Conservation (phyloP, 257 asterid species). For the Penstemon newberryi region DNA sequence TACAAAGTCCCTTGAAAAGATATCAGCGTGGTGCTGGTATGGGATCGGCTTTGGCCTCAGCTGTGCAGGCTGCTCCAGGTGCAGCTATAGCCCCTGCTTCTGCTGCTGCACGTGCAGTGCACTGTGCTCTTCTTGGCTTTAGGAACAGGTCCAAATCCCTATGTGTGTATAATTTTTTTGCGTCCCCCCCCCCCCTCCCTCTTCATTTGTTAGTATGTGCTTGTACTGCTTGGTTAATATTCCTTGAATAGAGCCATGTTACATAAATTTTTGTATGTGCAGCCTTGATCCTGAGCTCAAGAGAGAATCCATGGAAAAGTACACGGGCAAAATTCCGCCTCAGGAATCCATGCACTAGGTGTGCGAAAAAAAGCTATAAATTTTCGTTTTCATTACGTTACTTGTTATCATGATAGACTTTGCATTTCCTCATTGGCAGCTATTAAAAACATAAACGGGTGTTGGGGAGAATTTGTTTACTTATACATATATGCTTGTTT, state of each 20-base stretch:
- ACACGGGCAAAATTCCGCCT: conserved; percentile 63
- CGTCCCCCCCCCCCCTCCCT: too few relatives aligned
- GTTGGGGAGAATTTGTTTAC: conserved; percentile 19
- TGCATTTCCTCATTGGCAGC: conserved; percentile 3
- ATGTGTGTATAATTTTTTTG: not conserved
- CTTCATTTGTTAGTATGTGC: not conserved
- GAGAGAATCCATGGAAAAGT: conserved; percentile 88
- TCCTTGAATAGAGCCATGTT: conserved; percentile 5
- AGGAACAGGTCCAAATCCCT: conserved; percentile 70
- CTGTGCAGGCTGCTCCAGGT: conserved; percentile 84
- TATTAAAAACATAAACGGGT: conserved; percentile 11
- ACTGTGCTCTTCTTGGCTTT: conserved; percentile 85
- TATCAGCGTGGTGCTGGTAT: conserved; percentile 79
- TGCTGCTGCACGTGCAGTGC: conserved; percentile 84
- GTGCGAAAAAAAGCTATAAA: conserved; percentile 23
- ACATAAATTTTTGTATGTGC: conserved; percentile 34
- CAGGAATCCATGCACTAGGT: conserved; percentile 54
- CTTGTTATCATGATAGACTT: conserved; percentile 8
- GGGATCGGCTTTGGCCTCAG: conserved; percentile 81
- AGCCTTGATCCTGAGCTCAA: conserved; percentile 95
- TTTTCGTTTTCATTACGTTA: not conserved
- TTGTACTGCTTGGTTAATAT: not conserved
- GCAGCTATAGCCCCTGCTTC: conserved; percentile 98
- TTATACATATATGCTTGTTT: conserved; percentile 13
- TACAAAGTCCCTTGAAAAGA: conserved; percentile 71